These are phyloP conservation scores for Exophiala sp. DNA, from an alignment of 2,329 filamentous ascomycete species.

Conservation along the genomic window DNA sequence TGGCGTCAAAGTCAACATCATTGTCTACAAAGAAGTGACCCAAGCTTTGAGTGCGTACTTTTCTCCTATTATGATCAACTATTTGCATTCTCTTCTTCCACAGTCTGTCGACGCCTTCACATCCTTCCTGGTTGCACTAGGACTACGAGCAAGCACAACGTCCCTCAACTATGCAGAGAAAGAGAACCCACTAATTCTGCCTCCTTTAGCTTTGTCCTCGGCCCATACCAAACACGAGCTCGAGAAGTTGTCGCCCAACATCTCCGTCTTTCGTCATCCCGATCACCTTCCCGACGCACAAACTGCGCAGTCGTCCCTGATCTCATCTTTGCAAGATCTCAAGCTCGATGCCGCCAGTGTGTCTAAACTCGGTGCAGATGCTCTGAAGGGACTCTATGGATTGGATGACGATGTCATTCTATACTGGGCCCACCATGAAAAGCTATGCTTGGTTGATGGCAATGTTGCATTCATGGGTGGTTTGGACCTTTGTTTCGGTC, in stretches of 20 bases:
- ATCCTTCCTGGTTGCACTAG: slow-evolving; percentile 37
- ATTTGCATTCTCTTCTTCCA: slow-evolving; percentile 42
- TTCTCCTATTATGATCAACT: slow-evolving; percentile 38
- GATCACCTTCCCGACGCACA: slow-evolving; percentile 74
- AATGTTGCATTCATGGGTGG: slow-evolving; percentile 83
- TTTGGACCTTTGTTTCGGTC: slow-evolving; percentile 78
- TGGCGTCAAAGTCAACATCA: slow-evolving; percentile 75
- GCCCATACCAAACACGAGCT: slow-evolving; percentile 74
- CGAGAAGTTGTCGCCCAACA: slow-evolving; percentile 73
- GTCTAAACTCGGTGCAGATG: slow-evolving; percentile 63
- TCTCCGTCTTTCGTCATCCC: slow-evolving; percentile 82
- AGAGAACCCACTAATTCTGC: slow-evolving; percentile 34
- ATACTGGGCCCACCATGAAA: slow-evolving; percentile 93
- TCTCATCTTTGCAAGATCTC: slow-evolving; percentile 51
- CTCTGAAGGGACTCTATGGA: slow-evolving; percentile 73
- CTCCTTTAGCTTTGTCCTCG: slow-evolving; percentile 47
- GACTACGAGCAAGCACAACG: slow-evolving; percentile 41
- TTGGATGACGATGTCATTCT: slow-evolving; percentile 73
- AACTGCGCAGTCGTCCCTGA: slow-evolving; percentile 55
- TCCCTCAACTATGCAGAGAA: slow-evolving; percentile 42
- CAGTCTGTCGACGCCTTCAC: slow-evolving; percentile 39
- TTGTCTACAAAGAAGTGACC: slow-evolving; percentile 88
- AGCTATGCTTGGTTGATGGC: slow-evolving; percentile 77
- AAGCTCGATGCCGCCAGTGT: slow-evolving; percentile 50
- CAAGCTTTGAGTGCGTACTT: slow-evolving; percentile 56